These are phyloP conservation scores for Pseudozyma tsukubaensis DNA, from an alignment of 1,284 basidiomycete species.

Conservation along the genomic window DNA sequence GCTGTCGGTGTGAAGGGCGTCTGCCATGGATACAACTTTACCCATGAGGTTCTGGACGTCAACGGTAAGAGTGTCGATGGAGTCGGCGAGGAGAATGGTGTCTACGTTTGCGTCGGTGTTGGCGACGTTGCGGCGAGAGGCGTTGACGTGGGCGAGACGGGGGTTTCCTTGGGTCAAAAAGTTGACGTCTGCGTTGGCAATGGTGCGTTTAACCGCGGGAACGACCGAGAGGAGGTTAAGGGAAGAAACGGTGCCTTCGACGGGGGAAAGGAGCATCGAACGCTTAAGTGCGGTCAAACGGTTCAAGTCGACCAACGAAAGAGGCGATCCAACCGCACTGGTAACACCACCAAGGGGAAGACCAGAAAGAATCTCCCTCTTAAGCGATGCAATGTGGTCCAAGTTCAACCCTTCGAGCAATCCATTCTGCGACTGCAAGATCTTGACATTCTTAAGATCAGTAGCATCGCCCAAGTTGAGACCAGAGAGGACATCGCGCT, in stretches of 20 bases:
- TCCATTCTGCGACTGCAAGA: neutral
- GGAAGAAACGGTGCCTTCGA: conserved; percentile 4
- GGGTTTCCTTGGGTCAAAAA: neutral
- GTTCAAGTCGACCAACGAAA: conserved; percentile 13
- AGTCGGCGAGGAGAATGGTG: conserved; percentile 13
- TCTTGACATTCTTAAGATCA: conserved; percentile 1
- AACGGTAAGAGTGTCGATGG: conserved; percentile 14
- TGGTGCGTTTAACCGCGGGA: neutral
- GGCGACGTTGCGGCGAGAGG: neutral
- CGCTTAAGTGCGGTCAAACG: conserved; percentile 7
- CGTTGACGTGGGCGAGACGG: neutral
- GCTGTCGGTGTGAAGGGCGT: conserved; percentile 6
- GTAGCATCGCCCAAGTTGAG: neutral
- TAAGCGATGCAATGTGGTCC: neutral
- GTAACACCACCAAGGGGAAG: neutral
- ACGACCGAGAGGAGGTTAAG: neutral
- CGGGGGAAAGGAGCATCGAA: conserved; percentile 12
- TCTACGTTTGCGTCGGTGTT: neutral
- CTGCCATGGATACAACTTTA: conserved; percentile 17
- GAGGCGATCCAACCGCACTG: too few relatives aligned
- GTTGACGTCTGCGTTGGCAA: conserved; percentile 1
- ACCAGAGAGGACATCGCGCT: conserved; percentile 2
- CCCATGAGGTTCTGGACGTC: conserved; percentile 6
- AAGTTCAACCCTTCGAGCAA: neutral
- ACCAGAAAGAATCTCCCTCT: neutral